Evolutionary conservation across 495 filamentous ascomycete species (phyloP).

Genomic region (Pyronema omphalodes): DNA sequence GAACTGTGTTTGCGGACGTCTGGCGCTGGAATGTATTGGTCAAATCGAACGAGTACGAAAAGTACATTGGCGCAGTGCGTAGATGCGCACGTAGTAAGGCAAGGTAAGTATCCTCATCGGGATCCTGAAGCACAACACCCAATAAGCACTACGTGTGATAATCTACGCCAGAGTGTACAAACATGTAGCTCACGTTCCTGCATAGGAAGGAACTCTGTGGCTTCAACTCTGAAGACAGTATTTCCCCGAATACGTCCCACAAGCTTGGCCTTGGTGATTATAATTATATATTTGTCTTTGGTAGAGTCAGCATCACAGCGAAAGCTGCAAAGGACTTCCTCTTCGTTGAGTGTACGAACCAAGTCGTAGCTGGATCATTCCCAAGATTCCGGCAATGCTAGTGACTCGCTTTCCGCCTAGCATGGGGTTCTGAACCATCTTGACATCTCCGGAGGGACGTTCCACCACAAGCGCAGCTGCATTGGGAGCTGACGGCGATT

Average conservation of each 20-base stretch:
- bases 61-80: conserved; percentile 81
- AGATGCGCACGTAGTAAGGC: conserved; percentile 57
- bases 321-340: not conserved
- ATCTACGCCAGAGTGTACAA: conserved; percentile 3
- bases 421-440: conserved; percentile 59
- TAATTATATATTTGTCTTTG: conserved; percentile 86
- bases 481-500: conserved; percentile 80
- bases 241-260: conserved; percentile 82
- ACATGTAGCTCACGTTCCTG: conserved; percentile 70
- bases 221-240: conserved; percentile 77
- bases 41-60: conserved; percentile 87
- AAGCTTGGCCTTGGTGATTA: conserved; percentile 84
- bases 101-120: conserved; percentile 83
- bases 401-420: conserved; percentile 50
- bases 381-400: conserved; percentile 85
- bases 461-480: conserved; percentile 75
- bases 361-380: conserved; percentile 73
- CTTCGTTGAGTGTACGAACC: conserved; percentile 32
- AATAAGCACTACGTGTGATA: not conserved
- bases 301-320: not conserved
- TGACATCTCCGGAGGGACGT: conserved; percentile 78
- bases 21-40: conserved; percentile 93
- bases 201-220: conserved; percentile 84
- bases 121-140: conserved; percentile 32
- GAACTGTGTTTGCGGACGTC: conserved; percentile 43